Percentiles rank a stretch among this genome's conserved stretches.
Conservation (phyloP, 805 yeast species). For the Lachancea kluyveri region DNA sequence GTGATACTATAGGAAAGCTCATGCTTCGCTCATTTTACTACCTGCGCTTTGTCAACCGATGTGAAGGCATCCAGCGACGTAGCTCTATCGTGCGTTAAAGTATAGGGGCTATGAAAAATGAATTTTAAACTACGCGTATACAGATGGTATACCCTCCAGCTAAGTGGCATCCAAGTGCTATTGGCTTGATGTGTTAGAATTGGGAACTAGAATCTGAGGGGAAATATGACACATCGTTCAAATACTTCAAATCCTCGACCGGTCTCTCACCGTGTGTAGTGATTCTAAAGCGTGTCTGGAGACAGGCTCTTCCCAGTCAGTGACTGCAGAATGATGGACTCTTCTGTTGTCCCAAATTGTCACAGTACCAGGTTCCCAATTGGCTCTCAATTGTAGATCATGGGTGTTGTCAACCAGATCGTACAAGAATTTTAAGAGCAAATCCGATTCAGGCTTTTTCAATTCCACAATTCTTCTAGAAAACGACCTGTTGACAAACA, state of each 20-base stretch:
- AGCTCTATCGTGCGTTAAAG: too few relatives aligned
- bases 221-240: conserved; percentile 16
- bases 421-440: conserved; percentile 50
- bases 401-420: conserved; percentile 44
- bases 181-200: too few relatives aligned
- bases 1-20: too few relatives aligned
- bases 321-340: conserved; percentile 59
- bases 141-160: too few relatives aligned
- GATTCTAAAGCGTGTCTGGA: conserved; percentile 67
- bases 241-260: conserved; percentile 40
- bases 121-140: too few relatives aligned
- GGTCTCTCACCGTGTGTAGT: conserved; percentile 75
- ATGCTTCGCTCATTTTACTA: too few relatives aligned
- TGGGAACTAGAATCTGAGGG: too few relatives aligned
- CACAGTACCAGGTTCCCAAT: conserved; percentile 64
- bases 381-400: conserved; percentile 66
- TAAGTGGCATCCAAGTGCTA: too few relatives aligned
- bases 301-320: conserved; percentile 64
- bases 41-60: too few relatives aligned
- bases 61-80: too few relatives aligned
- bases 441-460: conserved; percentile 65
- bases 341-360: conserved; percentile 79
- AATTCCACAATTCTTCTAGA: conserved; percentile 63
- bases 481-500: conserved; percentile 54
- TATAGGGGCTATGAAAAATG: too few relatives aligned